Evolutionary conservation across 805 yeast species (phyloP).

Genomic region (Myxozyma mucilagina): DNA sequence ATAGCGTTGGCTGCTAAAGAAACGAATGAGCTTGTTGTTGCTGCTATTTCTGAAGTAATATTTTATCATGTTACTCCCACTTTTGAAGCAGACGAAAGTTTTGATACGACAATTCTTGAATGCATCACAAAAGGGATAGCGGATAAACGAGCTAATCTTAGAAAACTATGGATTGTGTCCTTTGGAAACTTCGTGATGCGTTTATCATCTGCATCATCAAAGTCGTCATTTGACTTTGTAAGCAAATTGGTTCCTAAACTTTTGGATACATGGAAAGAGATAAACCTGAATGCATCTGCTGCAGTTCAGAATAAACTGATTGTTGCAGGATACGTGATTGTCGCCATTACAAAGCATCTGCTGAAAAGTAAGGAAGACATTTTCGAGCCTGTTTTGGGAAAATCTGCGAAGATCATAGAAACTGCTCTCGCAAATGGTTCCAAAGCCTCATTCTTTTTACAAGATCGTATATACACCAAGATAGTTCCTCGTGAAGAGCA

Average conservation of each 20-base stretch:
- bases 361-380: constrained; percentile 30
- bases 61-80: constrained; percentile 47
- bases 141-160: constrained; percentile 63
- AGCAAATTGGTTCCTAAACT: constrained; percentile 37
- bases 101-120: constrained; percentile 36
- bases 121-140: constrained; percentile 58
- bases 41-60: constrained; percentile 51
- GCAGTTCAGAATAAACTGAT: constrained; percentile 55
- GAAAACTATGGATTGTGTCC: constrained; percentile 66
- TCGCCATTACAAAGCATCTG: constrained; percentile 36
- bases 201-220: constrained; percentile 6
- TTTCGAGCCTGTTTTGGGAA: constrained; percentile 28
- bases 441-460: constrained; percentile 52
- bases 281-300: constrained; percentile 54
- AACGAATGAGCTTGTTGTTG: constrained; percentile 65
- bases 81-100: constrained; percentile 32
- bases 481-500: constrained; percentile 49
- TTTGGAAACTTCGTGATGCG: constrained; percentile 45
- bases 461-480: constrained; percentile 53
- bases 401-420: constrained; percentile 24
- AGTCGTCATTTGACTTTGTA: constrained; percentile 28
- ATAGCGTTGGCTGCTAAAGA: constrained; percentile 66
- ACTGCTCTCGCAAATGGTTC: constrained; percentile 43
- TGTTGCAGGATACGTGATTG: constrained; percentile 55
- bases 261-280: constrained; percentile 45